Evolutionary conservation across 306 rosid species (phyloP), one percentile per base, ranked within the genome.

Genomic region (Sindora glabra): DNA sequence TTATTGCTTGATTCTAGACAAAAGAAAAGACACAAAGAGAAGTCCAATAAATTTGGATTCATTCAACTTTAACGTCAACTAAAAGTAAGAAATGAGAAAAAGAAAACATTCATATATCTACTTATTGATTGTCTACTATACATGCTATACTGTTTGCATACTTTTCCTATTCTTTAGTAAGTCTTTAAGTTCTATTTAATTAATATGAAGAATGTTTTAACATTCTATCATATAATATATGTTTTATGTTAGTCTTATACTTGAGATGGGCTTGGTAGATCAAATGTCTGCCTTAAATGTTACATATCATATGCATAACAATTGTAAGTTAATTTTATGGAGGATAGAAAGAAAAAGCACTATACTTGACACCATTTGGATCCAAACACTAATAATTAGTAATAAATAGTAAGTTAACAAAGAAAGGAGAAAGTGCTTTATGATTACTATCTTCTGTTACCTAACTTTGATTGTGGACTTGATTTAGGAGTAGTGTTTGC

Each of bases 371-470:
- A n/a, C n/a, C n/a, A n/a, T n/a, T n/a, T n/a, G n/a, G n/a, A n/a
- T n/a, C n/a, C n/a, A n/a, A n/a, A n/a, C n/a, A n/a, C n/a, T n/a
- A n/a, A n/a, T n/a, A n/a, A n/a, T n/a, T n/a, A n/a, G n/a, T n/a
- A n/a, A n/a, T n/a, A n/a, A n/a, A n/a, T n/a, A n/a, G n/a, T n/a
- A n/a, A n/a, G n/a, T n/a, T n/a, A n/a, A n/a, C n/a, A n/a, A n/a
- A 96, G 84, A 5, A 92, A 86, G 71, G 98, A 88, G 69, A 92
- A 85, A 95, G 98, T 88, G 68, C 67, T 47, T 23, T 56, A 74
- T 59, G 4, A 56, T 55, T 47, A 44, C 64, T 44, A n/a, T 39
- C n/a, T 62, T 58, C 33, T 41, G 21, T 41, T 70, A 53, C 68
- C 48, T 33, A 51, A 36, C 60, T 70, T 16, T 11, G 42, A 17